Conservation (phyloP, 768 basidiomycete genomes). For the Russula ochroleuca region DNA sequence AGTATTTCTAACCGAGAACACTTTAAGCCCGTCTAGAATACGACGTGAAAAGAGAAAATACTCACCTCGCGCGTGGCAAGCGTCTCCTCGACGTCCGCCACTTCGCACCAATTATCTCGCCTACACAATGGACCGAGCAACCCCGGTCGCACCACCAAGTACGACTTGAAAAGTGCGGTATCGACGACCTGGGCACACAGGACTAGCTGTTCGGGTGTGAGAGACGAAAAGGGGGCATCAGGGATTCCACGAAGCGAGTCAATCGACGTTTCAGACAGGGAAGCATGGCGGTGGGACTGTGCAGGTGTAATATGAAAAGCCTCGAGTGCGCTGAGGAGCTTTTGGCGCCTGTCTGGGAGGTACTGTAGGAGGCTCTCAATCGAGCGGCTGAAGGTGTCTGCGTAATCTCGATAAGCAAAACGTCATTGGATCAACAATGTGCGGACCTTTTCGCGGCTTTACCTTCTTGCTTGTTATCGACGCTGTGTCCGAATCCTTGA, state of each 20-base stretch:
- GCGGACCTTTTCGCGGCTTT: constrained; percentile 32
- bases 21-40: not conserved
- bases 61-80: constrained; percentile 72
- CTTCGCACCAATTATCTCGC: constrained; percentile 95
- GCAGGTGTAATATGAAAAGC: constrained; percentile 63
- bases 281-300: constrained; percentile 62
- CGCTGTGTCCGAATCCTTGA: constrained; percentile 61
- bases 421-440: not conserved
- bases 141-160: constrained; percentile 74
- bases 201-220: constrained; percentile 81
- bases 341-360: constrained; percentile 85
- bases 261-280: constrained; percentile 66
- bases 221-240: constrained; percentile 60
- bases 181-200: constrained; percentile 92
- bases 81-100: constrained; percentile 87
- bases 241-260: constrained; percentile 78
- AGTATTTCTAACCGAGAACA: constrained; percentile 63
- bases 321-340: constrained; percentile 72
- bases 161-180: constrained; percentile 91
- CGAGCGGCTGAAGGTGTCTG: constrained; percentile 63
- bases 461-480: constrained; percentile 40
- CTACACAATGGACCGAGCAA: constrained; percentile 85
- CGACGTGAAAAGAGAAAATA: not conserved
- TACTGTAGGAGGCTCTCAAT: constrained; percentile 87
- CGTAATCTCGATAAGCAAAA: constrained; percentile 1